A percentile compares a stretch with the other conserved stretches of the same genome.
These are phyloP conservation scores for Withania somnifera DNA, from an alignment of 305 asterid genomes.

Conservation along the genomic window DNA sequence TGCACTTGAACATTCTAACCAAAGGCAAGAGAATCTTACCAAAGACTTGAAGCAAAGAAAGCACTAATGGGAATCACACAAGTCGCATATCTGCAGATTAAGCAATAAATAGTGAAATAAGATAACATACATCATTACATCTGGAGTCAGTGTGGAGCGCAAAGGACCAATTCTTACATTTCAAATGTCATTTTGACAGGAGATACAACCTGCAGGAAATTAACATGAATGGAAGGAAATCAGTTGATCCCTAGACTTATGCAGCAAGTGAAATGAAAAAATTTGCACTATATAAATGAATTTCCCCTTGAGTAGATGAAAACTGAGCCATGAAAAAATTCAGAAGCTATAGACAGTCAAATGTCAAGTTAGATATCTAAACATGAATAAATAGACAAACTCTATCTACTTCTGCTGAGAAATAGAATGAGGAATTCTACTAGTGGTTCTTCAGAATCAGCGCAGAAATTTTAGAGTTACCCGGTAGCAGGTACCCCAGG, in stretches of 20 bases:
- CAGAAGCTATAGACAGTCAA: neutral
- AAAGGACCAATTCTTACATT: constrained; percentile 49
- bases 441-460: neutral
- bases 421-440: neutral
- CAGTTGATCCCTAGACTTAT: neutral
- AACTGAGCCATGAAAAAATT: neutral
- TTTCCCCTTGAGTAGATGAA: neutral
- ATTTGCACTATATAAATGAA: neutral
- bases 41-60: constrained; percentile 80
- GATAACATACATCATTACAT: constrained; percentile 1
- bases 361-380: neutral
- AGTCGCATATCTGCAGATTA: constrained; percentile 75
- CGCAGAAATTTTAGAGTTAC: neutral
- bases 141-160: constrained; percentile 7
- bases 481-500: neutral
- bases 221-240: neutral
- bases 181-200: constrained; percentile 98
- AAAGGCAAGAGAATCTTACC: constrained; percentile 40
- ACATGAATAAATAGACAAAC: neutral
- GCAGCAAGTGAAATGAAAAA: neutral
- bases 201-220: constrained; percentile 68
- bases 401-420: neutral
- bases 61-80: constrained; percentile 97
- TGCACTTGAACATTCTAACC: neutral
- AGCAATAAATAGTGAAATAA: constrained; percentile 9